These are phyloP conservation scores for Primulina tabacum DNA, from an alignment of 257 asterid species.

Conservation along the genomic window DNA sequence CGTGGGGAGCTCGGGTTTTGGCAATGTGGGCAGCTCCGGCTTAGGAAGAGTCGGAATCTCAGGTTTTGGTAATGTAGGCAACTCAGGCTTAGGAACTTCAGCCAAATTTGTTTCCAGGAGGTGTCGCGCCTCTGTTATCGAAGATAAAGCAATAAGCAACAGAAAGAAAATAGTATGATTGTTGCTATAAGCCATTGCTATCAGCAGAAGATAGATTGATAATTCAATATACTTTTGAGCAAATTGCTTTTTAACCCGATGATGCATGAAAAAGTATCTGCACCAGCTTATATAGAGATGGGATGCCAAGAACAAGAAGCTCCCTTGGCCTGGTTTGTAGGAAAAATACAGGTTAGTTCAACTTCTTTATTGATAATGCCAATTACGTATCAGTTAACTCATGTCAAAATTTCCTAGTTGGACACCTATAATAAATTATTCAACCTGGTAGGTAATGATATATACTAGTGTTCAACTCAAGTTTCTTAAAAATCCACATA, in stretches of 20 bases:
- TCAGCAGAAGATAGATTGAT: neutral
- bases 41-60: conserved; percentile 30
- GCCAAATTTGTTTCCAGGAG: neutral
- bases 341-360: neutral
- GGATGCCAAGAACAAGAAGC: neutral
- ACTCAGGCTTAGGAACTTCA: neutral
- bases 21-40: conserved; percentile 23
- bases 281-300: neutral
- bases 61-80: conserved; percentile 32
- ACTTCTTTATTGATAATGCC: neutral
- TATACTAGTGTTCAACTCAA: neutral
- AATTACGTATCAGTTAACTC: neutral
- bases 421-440: neutral
- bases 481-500: neutral
- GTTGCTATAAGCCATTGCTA: neutral
- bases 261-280: neutral
- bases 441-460: neutral
- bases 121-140: neutral
- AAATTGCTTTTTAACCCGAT: neutral
- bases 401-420: neutral
- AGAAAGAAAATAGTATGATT: neutral
- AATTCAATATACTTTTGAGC: neutral
- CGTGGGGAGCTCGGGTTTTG: conserved; percentile 17
- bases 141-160: neutral
- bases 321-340: neutral